Conservation (phyloP, 331 rosid genomes). For the Spiraea crenata region DNA sequence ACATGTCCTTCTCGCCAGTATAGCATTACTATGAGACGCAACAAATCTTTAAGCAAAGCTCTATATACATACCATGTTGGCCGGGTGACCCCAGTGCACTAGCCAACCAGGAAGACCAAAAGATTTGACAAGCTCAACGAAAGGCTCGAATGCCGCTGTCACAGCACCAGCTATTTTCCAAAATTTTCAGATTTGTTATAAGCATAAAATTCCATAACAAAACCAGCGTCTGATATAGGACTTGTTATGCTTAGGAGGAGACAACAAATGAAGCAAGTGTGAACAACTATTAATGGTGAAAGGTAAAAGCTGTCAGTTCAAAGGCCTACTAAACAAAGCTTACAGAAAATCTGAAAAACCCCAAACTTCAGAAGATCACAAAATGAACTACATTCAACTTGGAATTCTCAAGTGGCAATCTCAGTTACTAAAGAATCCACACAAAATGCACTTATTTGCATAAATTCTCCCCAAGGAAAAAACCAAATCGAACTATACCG, state of each 20-base stretch:
- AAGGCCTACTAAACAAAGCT: too few relatives aligned
- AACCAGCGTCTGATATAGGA: background rate
- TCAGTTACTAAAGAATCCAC: too few relatives aligned
- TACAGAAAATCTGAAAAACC: background rate
- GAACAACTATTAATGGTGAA: background rate
- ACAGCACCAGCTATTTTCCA: conserved; percentile 54
- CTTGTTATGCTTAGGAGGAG: background rate
- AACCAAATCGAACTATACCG: too few relatives aligned
- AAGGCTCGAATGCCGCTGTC: conserved; percentile 59
- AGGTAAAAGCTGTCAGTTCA: background rate
- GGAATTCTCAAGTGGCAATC: too few relatives aligned
- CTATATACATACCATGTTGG: conserved; percentile 58
- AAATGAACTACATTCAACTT: too few relatives aligned
- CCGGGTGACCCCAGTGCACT: conserved; percentile 98
- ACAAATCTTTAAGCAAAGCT: background rate
- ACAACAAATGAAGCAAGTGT: background rate
- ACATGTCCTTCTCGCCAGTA: background rate
- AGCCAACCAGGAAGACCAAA: conserved; percentile 85
- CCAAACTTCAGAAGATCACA: background rate
- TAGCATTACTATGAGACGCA: background rate
- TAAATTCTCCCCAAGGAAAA: too few relatives aligned
- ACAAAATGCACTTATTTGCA: too few relatives aligned
- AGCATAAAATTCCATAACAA: background rate
- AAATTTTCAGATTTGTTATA: conserved; percentile 2
- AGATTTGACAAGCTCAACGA: conserved; percentile 72